A percentile compares a stretch with the other conserved stretches of the same genome.
Evolutionary conservation across 2,329 filamentous ascomycete species (phyloP).

Genomic region (Dendryphion nanum): DNA sequence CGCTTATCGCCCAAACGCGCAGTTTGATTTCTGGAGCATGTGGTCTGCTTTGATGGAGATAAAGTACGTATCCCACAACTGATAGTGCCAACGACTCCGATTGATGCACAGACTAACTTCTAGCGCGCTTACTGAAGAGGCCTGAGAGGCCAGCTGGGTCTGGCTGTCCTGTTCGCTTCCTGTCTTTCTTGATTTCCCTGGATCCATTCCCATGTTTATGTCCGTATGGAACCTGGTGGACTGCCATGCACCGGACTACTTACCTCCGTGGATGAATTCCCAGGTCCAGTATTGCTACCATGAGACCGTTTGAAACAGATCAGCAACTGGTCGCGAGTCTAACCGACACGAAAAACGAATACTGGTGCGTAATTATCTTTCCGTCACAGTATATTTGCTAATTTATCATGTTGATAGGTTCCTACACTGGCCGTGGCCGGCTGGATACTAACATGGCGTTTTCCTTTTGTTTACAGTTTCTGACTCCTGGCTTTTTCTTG

Average conservation of each 20-base stretch:
- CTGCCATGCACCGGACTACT: no score
- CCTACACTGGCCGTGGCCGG: constrained; percentile 4
- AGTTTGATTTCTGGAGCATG: no score
- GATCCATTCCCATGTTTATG: no score
- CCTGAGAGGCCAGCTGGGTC: constrained; percentile 8
- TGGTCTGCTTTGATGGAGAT: no score
- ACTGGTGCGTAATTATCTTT: background rate
- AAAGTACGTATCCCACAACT: constrained; percentile 38
- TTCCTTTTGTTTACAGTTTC: constrained; percentile 24
- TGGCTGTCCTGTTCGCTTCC: constrained; percentile 10
- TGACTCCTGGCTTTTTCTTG: constrained; percentile 14
- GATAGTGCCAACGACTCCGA: constrained; percentile 14
- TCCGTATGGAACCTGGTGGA: no score
- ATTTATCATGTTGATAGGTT: constrained; percentile 10
- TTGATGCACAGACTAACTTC: constrained; percentile 36
- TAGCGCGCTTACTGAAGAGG: constrained; percentile 22
- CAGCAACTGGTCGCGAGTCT: no score
- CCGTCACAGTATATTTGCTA: constrained; percentile 8
- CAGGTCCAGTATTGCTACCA: no score
- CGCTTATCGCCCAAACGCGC: no score
- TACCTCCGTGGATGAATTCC: no score
- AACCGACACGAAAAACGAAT: no score
- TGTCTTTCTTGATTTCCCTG: constrained; percentile 11
- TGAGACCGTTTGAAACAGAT: no score
- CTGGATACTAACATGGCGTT: constrained; percentile 38